phyloP scores from a whole-genome alignment of 371 early-diverging fungal species.

The Nematocida homosporus region DNA sequence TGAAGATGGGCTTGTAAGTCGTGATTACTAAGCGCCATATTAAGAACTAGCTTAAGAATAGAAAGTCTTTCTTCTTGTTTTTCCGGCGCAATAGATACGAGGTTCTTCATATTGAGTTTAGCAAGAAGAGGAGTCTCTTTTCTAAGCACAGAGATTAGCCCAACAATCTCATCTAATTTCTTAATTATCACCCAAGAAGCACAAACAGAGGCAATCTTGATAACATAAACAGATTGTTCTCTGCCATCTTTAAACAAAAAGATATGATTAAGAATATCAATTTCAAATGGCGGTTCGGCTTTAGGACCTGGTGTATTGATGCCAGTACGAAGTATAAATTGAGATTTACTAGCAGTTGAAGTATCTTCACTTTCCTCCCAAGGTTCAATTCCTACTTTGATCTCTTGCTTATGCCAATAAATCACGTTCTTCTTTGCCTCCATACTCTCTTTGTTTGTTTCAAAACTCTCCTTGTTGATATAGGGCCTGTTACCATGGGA shows the following conservation, averaged over 20 bases:
- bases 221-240: slow-evolving; percentile 20
- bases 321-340: neutral
- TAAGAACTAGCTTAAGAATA: slow-evolving; percentile 9
- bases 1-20: slow-evolving; percentile 1
- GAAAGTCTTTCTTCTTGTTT: slow-evolving; percentile 11
- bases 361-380: slow-evolving; percentile 29
- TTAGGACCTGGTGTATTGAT: slow-evolving; percentile 39
- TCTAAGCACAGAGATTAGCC: slow-evolving; percentile 4
- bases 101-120: slow-evolving; percentile 17
- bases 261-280: slow-evolving; percentile 2
- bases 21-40: slow-evolving; percentile 15
- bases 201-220: slow-evolving; percentile 19
- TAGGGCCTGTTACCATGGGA: no score
- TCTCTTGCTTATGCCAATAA: slow-evolving; percentile 37
- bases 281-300: slow-evolving; percentile 52
- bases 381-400: slow-evolving; percentile 31
- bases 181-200: slow-evolving; percentile 37
- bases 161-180: slow-evolving; percentile 19
- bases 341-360: neutral
- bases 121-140: slow-evolving; percentile 11
- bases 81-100: slow-evolving; percentile 16
- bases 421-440: slow-evolving; percentile 29
- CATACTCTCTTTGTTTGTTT: slow-evolving; percentile 3
- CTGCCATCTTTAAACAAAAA: slow-evolving; percentile 25
- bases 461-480: no score